phyloP scores from a whole-genome alignment of 148 eudicot genomes.

The Chenopodium berlandieri region DNA sequence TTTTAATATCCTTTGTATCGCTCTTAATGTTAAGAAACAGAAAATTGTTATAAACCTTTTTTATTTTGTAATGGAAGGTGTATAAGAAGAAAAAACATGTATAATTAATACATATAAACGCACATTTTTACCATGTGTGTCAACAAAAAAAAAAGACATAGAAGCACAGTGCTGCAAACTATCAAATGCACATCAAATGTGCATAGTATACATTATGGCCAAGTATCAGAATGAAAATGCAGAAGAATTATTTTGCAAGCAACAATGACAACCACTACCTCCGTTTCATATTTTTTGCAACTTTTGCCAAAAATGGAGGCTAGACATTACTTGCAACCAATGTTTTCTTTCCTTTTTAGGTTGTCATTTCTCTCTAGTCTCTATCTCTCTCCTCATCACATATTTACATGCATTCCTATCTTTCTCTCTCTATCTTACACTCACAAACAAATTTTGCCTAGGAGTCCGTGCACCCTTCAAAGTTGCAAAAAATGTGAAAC shows the following conservation, averaged over 20 bases:
- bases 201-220: neutral
- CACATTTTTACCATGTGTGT: neutral
- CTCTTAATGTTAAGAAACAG: constrained; percentile 45
- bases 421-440: too few relatives aligned
- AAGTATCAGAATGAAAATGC: neutral
- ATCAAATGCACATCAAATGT: neutral
- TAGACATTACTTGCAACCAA: too few relatives aligned
- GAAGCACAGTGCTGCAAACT: neutral
- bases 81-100: neutral
- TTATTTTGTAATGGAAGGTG: too few relatives aligned
- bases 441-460: too few relatives aligned
- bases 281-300: too few relatives aligned
- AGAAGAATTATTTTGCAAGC: neutral
- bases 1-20: constrained; percentile 80
- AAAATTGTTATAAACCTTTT: constrained; percentile 3
- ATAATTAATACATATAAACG: neutral
- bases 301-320: too few relatives aligned
- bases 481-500: too few relatives aligned
- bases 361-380: too few relatives aligned
- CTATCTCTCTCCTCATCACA: too few relatives aligned
- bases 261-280: neutral
- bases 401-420: too few relatives aligned
- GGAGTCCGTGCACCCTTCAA: too few relatives aligned
- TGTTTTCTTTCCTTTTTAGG: too few relatives aligned
- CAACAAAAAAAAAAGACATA: neutral